Evolutionary conservation across 2,329 filamentous ascomycete species (phyloP), one percentile per base, ranked within the genome.

Genomic region (Kalaharituber pfeilii): DNA sequence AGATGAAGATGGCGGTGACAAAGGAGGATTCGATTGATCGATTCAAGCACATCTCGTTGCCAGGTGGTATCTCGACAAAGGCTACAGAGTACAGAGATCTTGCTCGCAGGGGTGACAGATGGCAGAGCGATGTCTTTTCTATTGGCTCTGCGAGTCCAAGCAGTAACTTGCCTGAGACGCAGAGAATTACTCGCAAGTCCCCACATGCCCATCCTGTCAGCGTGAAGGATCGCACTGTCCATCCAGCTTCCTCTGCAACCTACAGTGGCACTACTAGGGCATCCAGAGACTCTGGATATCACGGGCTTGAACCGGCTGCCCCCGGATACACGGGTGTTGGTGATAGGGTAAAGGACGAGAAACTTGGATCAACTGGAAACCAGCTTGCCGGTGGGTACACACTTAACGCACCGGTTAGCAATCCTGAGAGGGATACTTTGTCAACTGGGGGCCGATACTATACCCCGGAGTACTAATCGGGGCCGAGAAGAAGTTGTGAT

Each of bases 61-160:
- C 88, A 25, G 84, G 84, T 28, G 88, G 87, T 53, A 89, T 95
- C 67, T 91, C 84, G 62, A 81, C 79, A 72, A 95, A 94, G 78
- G 88, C 89, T 8, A 93, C 86, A 24, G 86, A 94, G 69, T 96
- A 93, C 76, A 86, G 80, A 71, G 80, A 95, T 22, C 75, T 94
- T 55, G 86, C 89, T 7, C 74, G 73, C 62, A 86, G 91, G 78
- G 91, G 91, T 52, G 84, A 94, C 54, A 82, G 80, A 68, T 98
- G 91, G 91, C 83, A 94, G 74, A 93, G 84, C 57, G 86, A 89
- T 8, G 80, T 98, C 65, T 98, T 98, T 73, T 82, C 79, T 57
- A 82, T 96, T 63, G 89, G 91, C 49, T 76, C 72, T 44, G 87
- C 88, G 9, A 73, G 77, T 53, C 80, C 82, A 69, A 86, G 84